phyloP scores from a whole-genome alignment of 2,329 filamentous ascomycete genomes.

The Colletotrichum sp. region DNA sequence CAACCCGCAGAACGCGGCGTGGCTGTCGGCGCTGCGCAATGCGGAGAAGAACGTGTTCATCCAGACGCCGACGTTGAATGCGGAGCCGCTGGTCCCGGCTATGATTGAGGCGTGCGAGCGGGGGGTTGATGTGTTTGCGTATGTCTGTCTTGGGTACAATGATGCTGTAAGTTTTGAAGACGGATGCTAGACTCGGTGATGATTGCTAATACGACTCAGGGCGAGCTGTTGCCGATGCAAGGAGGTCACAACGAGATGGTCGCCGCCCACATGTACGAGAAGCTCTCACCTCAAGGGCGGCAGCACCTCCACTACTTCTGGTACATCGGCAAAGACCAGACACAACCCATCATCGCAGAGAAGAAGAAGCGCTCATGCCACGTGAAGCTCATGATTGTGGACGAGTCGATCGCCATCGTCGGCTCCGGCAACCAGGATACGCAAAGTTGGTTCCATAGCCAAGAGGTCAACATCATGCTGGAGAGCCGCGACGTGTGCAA shows the following conservation, averaged over 20 bases:
- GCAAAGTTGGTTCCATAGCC: conserved; percentile 79
- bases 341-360: background rate
- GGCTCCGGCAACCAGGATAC: conserved; percentile 42
- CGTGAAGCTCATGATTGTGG: background rate
- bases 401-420: background rate
- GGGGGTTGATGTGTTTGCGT: conserved; percentile 72
- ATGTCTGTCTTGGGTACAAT: conserved; percentile 81
- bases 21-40: conserved; percentile 72
- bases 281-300: conserved; percentile 47
- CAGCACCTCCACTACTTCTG: background rate
- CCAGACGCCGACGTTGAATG: conserved; percentile 79
- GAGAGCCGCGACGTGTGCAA: conserved; percentile 66
- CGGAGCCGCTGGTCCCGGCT: conserved; percentile 68
- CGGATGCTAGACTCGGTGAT: accelerated
- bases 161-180: conserved; percentile 54
- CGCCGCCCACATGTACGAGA: conserved; percentile 61
- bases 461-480: conserved; percentile 79
- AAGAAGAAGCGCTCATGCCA: background rate
- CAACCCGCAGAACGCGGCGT: conserved; percentile 78
- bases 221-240: conserved; percentile 77
- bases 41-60: conserved; percentile 73
- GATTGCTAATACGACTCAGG: conserved; percentile 38
- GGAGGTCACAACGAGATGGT: conserved; percentile 79
- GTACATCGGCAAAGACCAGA: background rate
- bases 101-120: conserved; percentile 69